Base-by-base conservation (phyloP, 805 yeast species). In the Myxozyma udenii region DNA sequence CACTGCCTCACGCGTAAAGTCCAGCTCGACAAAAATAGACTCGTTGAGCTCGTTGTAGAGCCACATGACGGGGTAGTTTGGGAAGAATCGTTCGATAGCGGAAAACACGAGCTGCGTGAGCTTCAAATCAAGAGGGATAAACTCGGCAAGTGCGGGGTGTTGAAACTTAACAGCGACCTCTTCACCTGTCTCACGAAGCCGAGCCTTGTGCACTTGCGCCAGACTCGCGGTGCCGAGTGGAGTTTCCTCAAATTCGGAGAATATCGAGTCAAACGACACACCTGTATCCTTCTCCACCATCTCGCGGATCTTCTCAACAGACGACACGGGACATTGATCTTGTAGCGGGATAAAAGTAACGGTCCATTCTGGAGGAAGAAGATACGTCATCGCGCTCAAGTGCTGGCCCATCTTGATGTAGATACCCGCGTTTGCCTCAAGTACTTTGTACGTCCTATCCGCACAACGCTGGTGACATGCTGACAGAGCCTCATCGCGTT, bases 141-240 rank as follows among this genome's bases (percentile, higher is more conserved):
- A 93, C 61, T 85, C 86, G 42, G 80, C 78, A 48, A 93, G 72
- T 2, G 87, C 78, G 0, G 98, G 98, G 67, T 87, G 96, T 68
- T 93, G 98, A 38, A 91, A 78, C 64, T 93, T 93, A 21, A 93
- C 95, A 0, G 98, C 98, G 2, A 91, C 98, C 62, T 75, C 79
- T 53, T 82, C 77, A 1, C 85, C 87, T 1, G 75, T 76, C 2
- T 66, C 70, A 50, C 71, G 76, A 48, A 90, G 65, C 1, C 68
- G 76, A 0, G 95, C 99, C 22, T 74, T 71, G 69, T 93, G 98
- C 3, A 93, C 99, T 65, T 93, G 99, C 0, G 98, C 98, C 58
- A 93, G 74, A 0, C 96, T 87, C 0, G 98, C 98, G 3, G 87
- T 95, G 1, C 98, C 99, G 38, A 93, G 82, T 0, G 99, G 98